Base-by-base conservation (phyloP, 1,284 basidiomycete species). In the Papiliotrema terrestris region DNA sequence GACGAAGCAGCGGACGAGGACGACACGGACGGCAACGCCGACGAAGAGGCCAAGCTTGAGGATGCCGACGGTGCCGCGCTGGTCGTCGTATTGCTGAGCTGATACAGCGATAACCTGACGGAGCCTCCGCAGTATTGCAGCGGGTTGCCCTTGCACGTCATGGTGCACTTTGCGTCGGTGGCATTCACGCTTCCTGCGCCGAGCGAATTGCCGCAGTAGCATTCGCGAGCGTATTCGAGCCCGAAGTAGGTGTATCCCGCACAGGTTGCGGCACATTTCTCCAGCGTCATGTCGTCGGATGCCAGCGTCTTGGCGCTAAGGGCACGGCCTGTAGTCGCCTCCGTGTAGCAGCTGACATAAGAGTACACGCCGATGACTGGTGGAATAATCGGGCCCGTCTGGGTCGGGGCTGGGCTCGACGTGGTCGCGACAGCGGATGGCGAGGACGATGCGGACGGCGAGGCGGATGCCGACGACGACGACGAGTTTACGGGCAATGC, bases 161-260 rank as follows among this genome's bases (percentile, higher is more conserved):
- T 58, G 43, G 51, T 55, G 45, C 60, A 61, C 29, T 44, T 20
- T 15, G 52, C 53, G 23, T 54, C 47, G 29, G 46, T 15, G 13
- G 47, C 56, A 15, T 26, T 19, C 43, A 60, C 43, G 35, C 39
- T 38, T n/a, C 25, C 25, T 8, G 20, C 26, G 25, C 23, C 17
- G 4, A 48, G 15, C 17, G 44, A 37, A 26, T 43, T 49, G 17
- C 51, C 52, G 41, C 66, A 69, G 62, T 66, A 68, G 52, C 68
- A 71, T 38, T 64, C 60, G 14, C 49, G 36, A 39, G 53, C 53
- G 55, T 65, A 62, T 56, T 69, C 66, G 36, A 63, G 52, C 25
- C 66, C 69, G 8, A 41, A 20, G 48, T 50, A 50, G 4, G 11
- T 38, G 20, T 38, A 50, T n/a, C 43, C 42, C 17, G 38, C 49